Percentiles rank a stretch among this genome's conserved stretches.
Evolutionary conservation across 306 rosid species (phyloP).

Genomic region (Hippophae tibetana): DNA sequence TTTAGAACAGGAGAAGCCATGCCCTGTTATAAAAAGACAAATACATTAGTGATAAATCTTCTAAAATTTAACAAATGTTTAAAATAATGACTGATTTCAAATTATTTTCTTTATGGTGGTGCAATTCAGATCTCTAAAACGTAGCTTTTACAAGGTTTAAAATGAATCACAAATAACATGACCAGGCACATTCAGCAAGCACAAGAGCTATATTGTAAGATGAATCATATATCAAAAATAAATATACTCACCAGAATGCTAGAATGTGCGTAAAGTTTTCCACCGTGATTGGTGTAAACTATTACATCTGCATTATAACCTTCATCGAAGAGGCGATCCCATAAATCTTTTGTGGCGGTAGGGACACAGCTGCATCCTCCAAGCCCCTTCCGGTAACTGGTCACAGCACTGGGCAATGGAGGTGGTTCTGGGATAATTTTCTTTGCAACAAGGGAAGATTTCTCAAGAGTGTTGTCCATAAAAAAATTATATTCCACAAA

Average conservation of each 20-base stretch:
- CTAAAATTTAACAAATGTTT: neutral
- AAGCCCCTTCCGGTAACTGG: conserved; percentile 6
- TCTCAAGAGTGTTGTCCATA: conserved; percentile 7
- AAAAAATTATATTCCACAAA: conserved; percentile 19
- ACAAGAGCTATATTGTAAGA: too few species aligned
- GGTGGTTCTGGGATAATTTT: conserved; percentile 41
- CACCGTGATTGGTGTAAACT: conserved; percentile 51
- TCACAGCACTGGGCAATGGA: conserved; percentile 32
- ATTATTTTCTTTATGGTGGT: too few species aligned
- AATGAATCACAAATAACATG: too few species aligned
- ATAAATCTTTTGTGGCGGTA: conserved; percentile 40
- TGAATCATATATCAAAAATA: conserved; percentile 6
- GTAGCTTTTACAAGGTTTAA: too few species aligned
- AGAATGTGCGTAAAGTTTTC: conserved; percentile 64
- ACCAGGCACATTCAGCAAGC: too few species aligned
- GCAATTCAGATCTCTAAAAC: too few species aligned
- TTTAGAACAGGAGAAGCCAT: conserved; percentile 67
- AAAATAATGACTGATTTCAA: too few species aligned
- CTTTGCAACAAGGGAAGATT: conserved; percentile 18
- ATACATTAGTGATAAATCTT: conserved; percentile 14
- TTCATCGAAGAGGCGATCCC: conserved; percentile 63
- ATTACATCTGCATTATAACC: conserved; percentile 74
- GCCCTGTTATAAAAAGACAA: conserved; percentile 33
- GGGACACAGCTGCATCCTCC: conserved; percentile 34
- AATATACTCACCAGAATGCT: conserved; percentile 61